These are phyloP conservation scores for Nothopassalora personata DNA, from an alignment of 2,329 filamentous ascomycete genomes.

Conservation along the genomic window DNA sequence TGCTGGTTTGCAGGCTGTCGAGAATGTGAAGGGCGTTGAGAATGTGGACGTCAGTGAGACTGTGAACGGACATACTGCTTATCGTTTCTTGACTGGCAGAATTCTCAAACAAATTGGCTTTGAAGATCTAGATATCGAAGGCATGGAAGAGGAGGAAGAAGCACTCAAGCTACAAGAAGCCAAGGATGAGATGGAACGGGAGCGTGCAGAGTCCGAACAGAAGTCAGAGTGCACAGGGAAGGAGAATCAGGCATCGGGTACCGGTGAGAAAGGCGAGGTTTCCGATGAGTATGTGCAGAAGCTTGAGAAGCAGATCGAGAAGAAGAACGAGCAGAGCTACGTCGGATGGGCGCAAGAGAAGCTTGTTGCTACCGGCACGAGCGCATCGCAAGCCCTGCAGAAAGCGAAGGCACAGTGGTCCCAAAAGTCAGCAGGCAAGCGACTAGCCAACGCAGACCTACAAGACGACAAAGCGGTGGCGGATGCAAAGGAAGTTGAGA, in stretches of 20 bases:
- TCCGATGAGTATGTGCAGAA: conserved; percentile 28
- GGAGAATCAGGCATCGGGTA: conserved; percentile 7
- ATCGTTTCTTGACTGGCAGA: conserved; percentile 47
- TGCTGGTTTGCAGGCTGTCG: conserved; percentile 72
- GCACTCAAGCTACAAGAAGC: conserved; percentile 36
- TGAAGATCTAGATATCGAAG: conserved; percentile 46
- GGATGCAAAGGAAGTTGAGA: neutral
- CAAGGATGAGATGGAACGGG: conserved; percentile 34
- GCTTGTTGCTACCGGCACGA: conserved; percentile 31
- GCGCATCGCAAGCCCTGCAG: conserved; percentile 20
- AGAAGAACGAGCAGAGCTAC: conserved; percentile 35
- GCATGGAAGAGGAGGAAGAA: conserved; percentile 44
- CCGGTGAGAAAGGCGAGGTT: conserved; percentile 31
- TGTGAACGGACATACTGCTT: conserved; percentile 48
- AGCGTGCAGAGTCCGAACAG: conserved; percentile 25
- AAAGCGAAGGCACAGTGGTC: conserved; percentile 17
- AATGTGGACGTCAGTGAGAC: conserved; percentile 51
- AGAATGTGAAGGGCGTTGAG: conserved; percentile 60
- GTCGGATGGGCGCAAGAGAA: conserved; percentile 41
- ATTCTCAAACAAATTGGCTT: conserved; percentile 51
- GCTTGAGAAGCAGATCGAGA: conserved; percentile 8
- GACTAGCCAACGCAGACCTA: neutral
- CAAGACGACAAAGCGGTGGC: neutral
- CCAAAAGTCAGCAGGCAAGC: neutral
- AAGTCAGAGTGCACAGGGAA: conserved; percentile 9